Base-by-base conservation (phyloP, 495 filamentous ascomycete species). In the Trichoderma parareesei region DNA sequence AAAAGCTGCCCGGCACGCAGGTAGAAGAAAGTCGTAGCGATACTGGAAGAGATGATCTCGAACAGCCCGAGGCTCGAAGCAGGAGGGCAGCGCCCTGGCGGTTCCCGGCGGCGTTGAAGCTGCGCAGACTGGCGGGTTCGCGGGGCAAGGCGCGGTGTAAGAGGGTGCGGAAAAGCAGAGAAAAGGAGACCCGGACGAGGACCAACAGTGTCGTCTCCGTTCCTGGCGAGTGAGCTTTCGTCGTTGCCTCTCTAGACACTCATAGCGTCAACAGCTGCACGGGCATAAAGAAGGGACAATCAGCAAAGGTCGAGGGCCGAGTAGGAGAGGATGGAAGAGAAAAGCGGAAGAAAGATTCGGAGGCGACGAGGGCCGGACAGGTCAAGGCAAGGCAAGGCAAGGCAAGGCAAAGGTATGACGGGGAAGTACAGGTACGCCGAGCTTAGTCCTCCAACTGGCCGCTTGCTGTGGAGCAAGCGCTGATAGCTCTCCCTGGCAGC, bases 211-310 rank as follows among this genome's bases (percentile, higher is more conserved):
- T 63, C 18, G 18, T 35, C 38, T 37, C 18, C 18, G 44, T 33
- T 42, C 38, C 38, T 20, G n/a, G 60, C 60, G 60, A 7, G 37
- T 41, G 14, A 40, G 60, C 11, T 61, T 20, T 35, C 8, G 60
- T 35, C 42, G 14, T 27, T 35, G 60, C 60, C 38, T 5, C 60
- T 60, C 60, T 61, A 40, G n/a, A 61, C 60, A 61, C 38, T 61
- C 38, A 43, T 61, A 9, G 60, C n/a, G 53, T 57, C 27, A 37
- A 6, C 38, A 38, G 20, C 9, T 27, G 38, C 10, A 18, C 60
- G 9, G 35, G n/a, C 60, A 18, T 38, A 57, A 38, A 46, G 13
- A 57, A 35, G 53, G 53, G 18, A 35, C 20, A 57, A 7, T 41
- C 40, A 57, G 33, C 16, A 27, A 27, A 27, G 27, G 27, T 27